Conservation (phyloP, 2,329 filamentous ascomycete genomes). For the Claviceps spartinae region DNA sequence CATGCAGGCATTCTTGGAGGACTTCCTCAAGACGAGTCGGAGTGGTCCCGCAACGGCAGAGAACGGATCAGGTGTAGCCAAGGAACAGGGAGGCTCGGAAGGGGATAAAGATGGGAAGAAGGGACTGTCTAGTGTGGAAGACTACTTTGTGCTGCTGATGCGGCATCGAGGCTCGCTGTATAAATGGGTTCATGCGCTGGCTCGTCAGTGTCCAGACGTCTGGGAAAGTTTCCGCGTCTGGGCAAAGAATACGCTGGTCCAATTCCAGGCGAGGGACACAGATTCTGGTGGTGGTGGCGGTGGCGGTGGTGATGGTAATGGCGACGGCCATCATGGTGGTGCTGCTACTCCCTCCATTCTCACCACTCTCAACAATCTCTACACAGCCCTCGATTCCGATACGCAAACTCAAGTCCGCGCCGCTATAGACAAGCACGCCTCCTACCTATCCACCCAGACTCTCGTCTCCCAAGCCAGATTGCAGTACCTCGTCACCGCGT, state of each 20-base stretch:
- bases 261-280: constrained; percentile 32
- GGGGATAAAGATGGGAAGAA: neutral
- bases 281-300: neutral
- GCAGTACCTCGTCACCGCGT: constrained; percentile 38
- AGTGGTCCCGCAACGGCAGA: too few relatives aligned
- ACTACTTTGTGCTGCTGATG: constrained; percentile 54
- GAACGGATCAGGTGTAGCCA: constrained; percentile 1
- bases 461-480: constrained; percentile 40
- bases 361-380: constrained; percentile 26
- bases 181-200: constrained; percentile 57
- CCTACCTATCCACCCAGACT: constrained; percentile 44
- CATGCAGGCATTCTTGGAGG: constrained; percentile 53
- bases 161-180: constrained; percentile 51
- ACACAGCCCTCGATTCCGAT: constrained; percentile 29
- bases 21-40: constrained; percentile 50
- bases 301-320: too few relatives aligned
- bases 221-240: constrained; percentile 47
- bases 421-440: constrained; percentile 45
- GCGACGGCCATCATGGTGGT: too few relatives aligned
- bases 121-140: constrained; percentile 48
- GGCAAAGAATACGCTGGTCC: constrained; percentile 40
- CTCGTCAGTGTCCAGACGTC: constrained; percentile 53
- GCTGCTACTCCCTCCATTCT: constrained; percentile 17
- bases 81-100: neutral
- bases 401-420: constrained; percentile 32